Evolutionary conservation across 129 eudicot genomes (phyloP), one percentile per base, ranked within the genome.

Genomic region (Arctium minus): DNA sequence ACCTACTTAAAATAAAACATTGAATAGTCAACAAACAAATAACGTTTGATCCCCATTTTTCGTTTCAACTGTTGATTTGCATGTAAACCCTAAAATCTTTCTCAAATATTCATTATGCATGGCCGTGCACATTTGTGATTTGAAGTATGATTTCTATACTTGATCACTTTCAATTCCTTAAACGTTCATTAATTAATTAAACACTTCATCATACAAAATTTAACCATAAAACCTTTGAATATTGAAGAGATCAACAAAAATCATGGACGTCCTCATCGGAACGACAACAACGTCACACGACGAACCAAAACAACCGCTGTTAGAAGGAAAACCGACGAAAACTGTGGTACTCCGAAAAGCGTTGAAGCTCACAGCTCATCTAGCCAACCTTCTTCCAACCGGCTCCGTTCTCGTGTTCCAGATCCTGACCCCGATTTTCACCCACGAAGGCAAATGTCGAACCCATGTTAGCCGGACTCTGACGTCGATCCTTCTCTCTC

Each of bases 361-460:
- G 4, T 90, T 90, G 81, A 91, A 88, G 70, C 84, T 88, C 62
- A 88, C 98, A 0, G 88, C 97, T 31, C 91, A 76, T 65, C 74
- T 94, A 30, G 42, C 98, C 39, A 94, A 91, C 68, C 98, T 91
- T 85, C 98, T 94, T 56, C 98, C 98, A 0, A 91, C 98, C 1
- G 98, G 98, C 31, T 81, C 97, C 2, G 94, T 94, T 81, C 92
- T 94, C 40, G 69, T 90, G 0, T 94, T 90, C 88, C 92, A 91
- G 38, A 64, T 88, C 15, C 72, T 94, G 2, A 74, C 89, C 9
- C 97, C 97, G 1, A 60, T 87, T 18, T 76, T 93, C 71, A 91
- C 98, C 3, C 86, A 91, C 75, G 82, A 87, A 70, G 98, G 98
- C 68, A 80, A 86, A 22, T 94, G 98, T 68, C 80, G 74, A 8